Percentiles rank a stretch among this genome's conserved stretches.
Evolutionary conservation across 2,329 filamentous ascomycete species (phyloP).

Genomic region (Neurospora sp.): DNA sequence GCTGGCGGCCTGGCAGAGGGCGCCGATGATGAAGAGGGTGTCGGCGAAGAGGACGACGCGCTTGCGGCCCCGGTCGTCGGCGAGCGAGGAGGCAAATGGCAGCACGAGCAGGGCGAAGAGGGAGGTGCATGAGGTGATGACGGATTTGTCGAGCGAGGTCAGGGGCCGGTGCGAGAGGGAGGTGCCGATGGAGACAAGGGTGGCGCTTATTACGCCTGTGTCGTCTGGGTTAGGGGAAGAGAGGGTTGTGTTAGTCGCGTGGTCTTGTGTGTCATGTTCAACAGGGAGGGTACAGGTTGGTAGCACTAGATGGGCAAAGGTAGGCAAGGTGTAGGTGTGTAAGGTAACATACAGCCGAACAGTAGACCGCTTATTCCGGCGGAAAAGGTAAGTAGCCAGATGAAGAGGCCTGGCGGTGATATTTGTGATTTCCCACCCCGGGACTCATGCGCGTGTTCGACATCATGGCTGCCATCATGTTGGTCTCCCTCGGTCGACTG

Average conservation of each 20-base stretch:
- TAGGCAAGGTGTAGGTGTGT: constrained; percentile 1
- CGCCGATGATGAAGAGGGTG: constrained; percentile 57
- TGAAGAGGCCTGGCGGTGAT: constrained; percentile 35
- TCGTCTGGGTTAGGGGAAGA: constrained; percentile 35
- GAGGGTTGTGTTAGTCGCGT: neutral
- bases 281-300: neutral
- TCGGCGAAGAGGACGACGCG: constrained; percentile 55
- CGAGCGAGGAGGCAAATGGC: constrained; percentile 53
- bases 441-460: constrained; percentile 1
- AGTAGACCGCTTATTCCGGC: constrained; percentile 58
- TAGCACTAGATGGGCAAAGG: constrained; percentile 1
- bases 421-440: neutral
- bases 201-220: constrained; percentile 59
- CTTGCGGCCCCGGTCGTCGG: constrained; percentile 51
- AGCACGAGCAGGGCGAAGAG: constrained; percentile 56
- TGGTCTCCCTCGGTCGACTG: neutral
- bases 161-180: constrained; percentile 47
- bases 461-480: neutral
- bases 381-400: constrained; percentile 52
- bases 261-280: neutral
- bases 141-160: constrained; percentile 55
- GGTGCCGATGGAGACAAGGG: constrained; percentile 51
- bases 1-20: constrained; percentile 52
- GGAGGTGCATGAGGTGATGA: constrained; percentile 61
- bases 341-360: constrained; percentile 50